Evolutionary conservation across 495 filamentous ascomycete genomes (phyloP), one percentile per base, ranked within the genome.

Genomic region (Xylaria scruposa): DNA sequence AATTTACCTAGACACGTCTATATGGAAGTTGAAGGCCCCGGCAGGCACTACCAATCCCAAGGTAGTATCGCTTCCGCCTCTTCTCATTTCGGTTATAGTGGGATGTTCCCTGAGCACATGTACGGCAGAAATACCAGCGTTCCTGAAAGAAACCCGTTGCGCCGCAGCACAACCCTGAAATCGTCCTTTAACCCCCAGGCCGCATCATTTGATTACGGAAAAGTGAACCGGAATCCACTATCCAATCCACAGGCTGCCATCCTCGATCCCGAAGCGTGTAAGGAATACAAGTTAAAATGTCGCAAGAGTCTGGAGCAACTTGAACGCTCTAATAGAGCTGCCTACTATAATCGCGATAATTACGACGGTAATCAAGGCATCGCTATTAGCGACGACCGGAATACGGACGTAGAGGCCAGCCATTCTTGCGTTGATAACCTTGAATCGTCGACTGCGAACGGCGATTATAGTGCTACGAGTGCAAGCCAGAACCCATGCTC

Each of bases 311-410:
- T 67, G 9, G 63, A 67, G 24, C 63, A 67, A 10, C 46, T 67
- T 4, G 31, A n/a, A 15, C 63, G 46, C 49, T 67, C 63, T 24
- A 51, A 67, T 67, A 13, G 53, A 33, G 63, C 63, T 5, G 63
- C 63, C 19, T 67, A 53, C n/a, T 53, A 51, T 38, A 24, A 21
- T 38, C 17, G 31, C n/a, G 7, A 3, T 9, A 12, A 42, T 19
- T 1, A 24, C 12, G 21, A 21, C 19, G 1, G 3, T 12, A 56
- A 10, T n/a, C 44, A 53, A 53, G 49, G 31, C 12, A 12, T 4
- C 1, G n/a, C 17, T 40, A 21, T 1, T 7, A 13, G 13, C 31
- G 21, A 29, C 3, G 40, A 46, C 26, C n/a, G 29, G 9, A 12
- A 13, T 29, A 29, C 13, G 8, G 7, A 19, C 10, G 44, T 21